These are phyloP conservation scores for Arxiozyma heterogenica DNA, from an alignment of 1,139 yeast species.

Conservation along the genomic window DNA sequence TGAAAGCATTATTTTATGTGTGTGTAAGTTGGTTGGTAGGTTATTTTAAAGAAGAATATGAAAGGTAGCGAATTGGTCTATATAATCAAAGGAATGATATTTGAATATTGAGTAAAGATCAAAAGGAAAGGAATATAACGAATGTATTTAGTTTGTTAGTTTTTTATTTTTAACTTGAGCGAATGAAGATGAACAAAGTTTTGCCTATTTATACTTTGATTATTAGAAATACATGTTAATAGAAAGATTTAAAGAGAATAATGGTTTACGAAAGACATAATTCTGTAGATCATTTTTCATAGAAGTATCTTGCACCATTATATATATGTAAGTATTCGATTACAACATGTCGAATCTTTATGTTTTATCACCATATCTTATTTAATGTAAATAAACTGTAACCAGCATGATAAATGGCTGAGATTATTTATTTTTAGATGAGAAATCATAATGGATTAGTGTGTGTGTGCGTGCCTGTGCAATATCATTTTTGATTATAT, in stretches of 20 bases:
- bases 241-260: neutral
- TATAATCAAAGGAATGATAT: neutral
- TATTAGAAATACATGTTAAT: neutral
- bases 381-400: neutral
- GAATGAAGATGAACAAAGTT: too few relatives aligned
- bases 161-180: too few relatives aligned
- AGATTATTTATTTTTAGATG: neutral
- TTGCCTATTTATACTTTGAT: neutral
- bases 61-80: neutral
- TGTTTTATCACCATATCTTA: too few relatives aligned
- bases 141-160: neutral
- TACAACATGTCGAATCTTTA: too few relatives aligned
- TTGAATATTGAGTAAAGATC: neutral
- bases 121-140: neutral
- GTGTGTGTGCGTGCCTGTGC: neutral
- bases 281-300: neutral
- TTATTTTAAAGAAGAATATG: neutral
- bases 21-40: too few relatives aligned
- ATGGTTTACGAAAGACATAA: neutral
- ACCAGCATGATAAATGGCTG: neutral
- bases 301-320: neutral
- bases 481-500: neutral
- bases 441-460: neutral
- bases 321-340: too few relatives aligned
- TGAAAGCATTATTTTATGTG: neutral